Evolutionary conservation across 257 asterid genomes (phyloP), one percentile per base, ranked within the genome.

Genomic region (Solanum sitiens): DNA sequence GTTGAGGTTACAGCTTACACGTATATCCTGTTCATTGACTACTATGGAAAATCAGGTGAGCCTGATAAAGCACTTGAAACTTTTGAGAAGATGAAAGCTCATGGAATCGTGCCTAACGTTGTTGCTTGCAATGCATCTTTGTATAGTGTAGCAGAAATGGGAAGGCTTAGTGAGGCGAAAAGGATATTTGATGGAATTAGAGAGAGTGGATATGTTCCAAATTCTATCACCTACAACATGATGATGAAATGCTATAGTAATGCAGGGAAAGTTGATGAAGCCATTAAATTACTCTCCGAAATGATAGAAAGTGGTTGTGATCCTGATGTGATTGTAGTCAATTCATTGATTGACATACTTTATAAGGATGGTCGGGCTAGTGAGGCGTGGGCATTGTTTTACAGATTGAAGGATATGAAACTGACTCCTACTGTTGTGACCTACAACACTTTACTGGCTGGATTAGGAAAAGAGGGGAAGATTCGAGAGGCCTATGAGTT

Each of bases 391-490:
- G 91, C 90, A 59, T 85, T 93, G 94, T 97, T 94, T 86, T 32
- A 88, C 89, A 92, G 90, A 90, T 94, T 97, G 96, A 93, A 94
- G 94, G 97, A 93, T 79, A 86, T 95, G 93, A 93, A 92, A 63
- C 94, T 95, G 85, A 91, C 87, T 87, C 99, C 99, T 50, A 92
- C 95, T 3, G 98, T 97, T n/a, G 99, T 97, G 91, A 97, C 99
- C 16, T 97, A 97, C 92, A 97, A 97, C 91, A 96, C 98, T 4
- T 87, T 97, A 77, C 92, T 97, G 90, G 95, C 98, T 92, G 99
- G 99, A 87, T 84, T 97, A 85, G 93, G 96, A 13, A 97, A 94
- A 92, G 97, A 94, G 91, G 98, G 99, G 67, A 92, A 91, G 89
- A 93, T 92, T 88, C 91, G 88, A 89, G 97, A 94, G 88, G 95